Conservation (phyloP, 768 basidiomycete genomes). For the Suillus discolor region DNA sequence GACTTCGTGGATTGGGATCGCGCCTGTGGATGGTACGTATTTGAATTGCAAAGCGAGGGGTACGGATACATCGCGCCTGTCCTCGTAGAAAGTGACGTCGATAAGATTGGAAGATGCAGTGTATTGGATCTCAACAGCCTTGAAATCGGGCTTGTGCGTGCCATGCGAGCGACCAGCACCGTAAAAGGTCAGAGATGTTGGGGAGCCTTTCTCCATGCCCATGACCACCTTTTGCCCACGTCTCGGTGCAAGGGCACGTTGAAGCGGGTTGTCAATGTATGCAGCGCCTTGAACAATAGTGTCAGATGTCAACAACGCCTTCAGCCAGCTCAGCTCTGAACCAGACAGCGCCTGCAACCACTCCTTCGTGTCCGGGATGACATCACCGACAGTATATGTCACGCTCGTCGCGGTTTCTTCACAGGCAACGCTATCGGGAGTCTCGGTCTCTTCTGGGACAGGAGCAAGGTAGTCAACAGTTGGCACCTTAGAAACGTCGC, state of each 20-base stretch:
- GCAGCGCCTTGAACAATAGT: constrained; percentile 86
- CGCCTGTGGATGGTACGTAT: constrained; percentile 88
- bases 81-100: constrained; percentile 78
- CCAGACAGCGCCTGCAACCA: constrained; percentile 92
- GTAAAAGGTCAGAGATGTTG: constrained; percentile 64
- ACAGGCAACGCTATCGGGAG: constrained; percentile 44
- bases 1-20: constrained; percentile 91
- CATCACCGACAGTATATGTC: constrained; percentile 51
- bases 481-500: constrained; percentile 77
- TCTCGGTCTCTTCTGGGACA: constrained; percentile 39
- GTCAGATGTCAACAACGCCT: constrained; percentile 78
- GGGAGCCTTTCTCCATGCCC: constrained; percentile 42
- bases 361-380: constrained; percentile 58
- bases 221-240: constrained; percentile 77
- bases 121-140: constrained; percentile 78
- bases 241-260: constrained; percentile 84
- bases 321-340: constrained; percentile 79
- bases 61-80: constrained; percentile 73
- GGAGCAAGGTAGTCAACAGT: constrained; percentile 82
- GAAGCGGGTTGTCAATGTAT: constrained; percentile 88
- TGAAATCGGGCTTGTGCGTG: constrained; percentile 71
- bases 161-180: constrained; percentile 85
- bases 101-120: constrained; percentile 56
- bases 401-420: constrained; percentile 46
- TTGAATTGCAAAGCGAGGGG: constrained; percentile 82